phyloP scores from a whole-genome alignment of 2,329 filamentous ascomycete genomes.

The Beauveria brongniartii region DNA sequence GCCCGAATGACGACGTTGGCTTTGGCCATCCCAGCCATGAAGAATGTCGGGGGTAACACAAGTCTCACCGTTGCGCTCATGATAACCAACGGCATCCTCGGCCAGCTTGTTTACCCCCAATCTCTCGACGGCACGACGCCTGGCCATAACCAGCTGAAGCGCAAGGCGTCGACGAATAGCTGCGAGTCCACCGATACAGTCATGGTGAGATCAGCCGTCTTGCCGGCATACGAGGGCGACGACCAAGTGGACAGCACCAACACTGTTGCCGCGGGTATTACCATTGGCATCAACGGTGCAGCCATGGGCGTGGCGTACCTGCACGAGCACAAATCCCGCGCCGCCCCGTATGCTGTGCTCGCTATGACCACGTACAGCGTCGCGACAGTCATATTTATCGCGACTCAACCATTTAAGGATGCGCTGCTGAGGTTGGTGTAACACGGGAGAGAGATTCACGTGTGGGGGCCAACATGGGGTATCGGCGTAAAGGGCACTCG shows the following conservation, averaged over 20 bases:
- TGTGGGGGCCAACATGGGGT: too few species aligned
- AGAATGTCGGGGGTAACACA: slow-evolving; percentile 34
- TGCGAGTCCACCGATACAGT: not conserved
- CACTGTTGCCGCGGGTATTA: slow-evolving; percentile 41
- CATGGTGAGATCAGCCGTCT: not conserved
- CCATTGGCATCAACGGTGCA: slow-evolving; percentile 50
- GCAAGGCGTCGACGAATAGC: not conserved
- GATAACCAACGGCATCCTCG: slow-evolving; percentile 42
- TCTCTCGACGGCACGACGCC: slow-evolving; percentile 20
- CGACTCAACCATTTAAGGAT: slow-evolving; percentile 36
- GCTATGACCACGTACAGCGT: slow-evolving; percentile 51
- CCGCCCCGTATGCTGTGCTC: slow-evolving; percentile 48
- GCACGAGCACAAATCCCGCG: slow-evolving; percentile 43
- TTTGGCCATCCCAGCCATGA: slow-evolving; percentile 39
- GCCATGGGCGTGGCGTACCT: slow-evolving; percentile 53
- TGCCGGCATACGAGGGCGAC: not conserved
- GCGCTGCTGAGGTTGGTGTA: slow-evolving; percentile 28
- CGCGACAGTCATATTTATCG: slow-evolving; percentile 46
- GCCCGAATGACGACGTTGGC: slow-evolving; percentile 44
- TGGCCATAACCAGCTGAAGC: slow-evolving; percentile 11
- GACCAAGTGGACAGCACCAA: slow-evolving; percentile 21
- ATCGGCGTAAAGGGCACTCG: too few species aligned
- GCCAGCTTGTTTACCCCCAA: slow-evolving; percentile 32
- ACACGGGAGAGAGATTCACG: slow-evolving; percentile 11
- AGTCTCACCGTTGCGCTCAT: slow-evolving; percentile 42